Evolutionary conservation across 192 early-diverging fungal species (phyloP), one percentile per base, ranked within the genome.

Genomic region (Coemansia sp.): DNA sequence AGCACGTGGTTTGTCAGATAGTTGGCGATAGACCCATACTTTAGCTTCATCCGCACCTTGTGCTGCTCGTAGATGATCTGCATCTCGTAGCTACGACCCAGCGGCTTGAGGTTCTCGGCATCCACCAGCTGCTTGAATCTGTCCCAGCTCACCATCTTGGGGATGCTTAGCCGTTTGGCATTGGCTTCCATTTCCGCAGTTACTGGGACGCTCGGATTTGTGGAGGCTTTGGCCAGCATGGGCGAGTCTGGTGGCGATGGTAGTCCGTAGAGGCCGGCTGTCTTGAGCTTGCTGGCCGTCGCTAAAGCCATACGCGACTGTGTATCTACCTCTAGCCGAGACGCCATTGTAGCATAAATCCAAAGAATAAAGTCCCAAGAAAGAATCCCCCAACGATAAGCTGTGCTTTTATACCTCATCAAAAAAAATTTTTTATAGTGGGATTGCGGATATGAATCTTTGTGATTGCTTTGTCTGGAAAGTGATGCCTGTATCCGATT

Each of bases 181-280:
- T 15, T 12, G 14, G 26, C 42, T 2, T 33, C 36, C 46, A 57
- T 37, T 26, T 54, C 48, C 1, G 16, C 55, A 3, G 46, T 48
- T 23, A 47, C 45, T 23, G 21, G n/a, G n/a, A n/a, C n/a, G 0
- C 9, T 23, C 16, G 8, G 0, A 3, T 18, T 46, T 46, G 44
- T 23, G 16, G 21, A 15, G 12, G 13, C 37, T 41, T 14, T 21
- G 18, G 33, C 23, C 23, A 43, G 33, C 43, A 49, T 31, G 13
- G 70, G 70, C 51, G 70, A 73, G 13, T 67, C 70, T 26, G 65
- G 70, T 39, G 64, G 70, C 46, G 70, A 63, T 45, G 48, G 42
- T n/a, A 74, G 65, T 16, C 54, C 58, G 44, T 26, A 55, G 28
- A 30, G 15, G 53, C 23, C 23, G 19, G 53, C 14, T 4, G 50